phyloP scores from a whole-genome alignment of 129 eudicot species.

The Flaveria linearis region DNA sequence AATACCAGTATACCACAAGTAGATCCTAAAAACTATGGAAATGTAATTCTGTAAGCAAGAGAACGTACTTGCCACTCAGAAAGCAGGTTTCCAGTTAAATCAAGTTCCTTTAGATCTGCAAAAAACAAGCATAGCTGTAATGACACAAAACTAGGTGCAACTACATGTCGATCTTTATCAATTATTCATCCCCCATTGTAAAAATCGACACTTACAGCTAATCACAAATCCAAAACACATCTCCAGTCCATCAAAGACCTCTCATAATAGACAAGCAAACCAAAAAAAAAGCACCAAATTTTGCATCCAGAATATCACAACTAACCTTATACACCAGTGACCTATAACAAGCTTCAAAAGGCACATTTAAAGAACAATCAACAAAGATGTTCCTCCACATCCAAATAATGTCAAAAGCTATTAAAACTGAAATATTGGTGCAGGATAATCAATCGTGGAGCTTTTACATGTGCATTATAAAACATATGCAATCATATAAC shows the following conservation, averaged over 20 bases:
- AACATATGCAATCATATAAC: neutral
- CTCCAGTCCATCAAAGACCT: neutral
- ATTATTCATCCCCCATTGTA: neutral
- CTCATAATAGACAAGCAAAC: neutral
- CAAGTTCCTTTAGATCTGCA: conserved; percentile 96
- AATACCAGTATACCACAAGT: conserved; percentile 1
- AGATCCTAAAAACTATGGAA: neutral
- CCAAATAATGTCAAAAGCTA: conserved; percentile 2
- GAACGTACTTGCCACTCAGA: conserved; percentile 77
- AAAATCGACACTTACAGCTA: neutral
- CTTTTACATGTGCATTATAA: neutral
- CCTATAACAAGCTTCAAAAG: neutral
- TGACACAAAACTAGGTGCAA: neutral
- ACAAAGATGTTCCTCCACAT: conserved; percentile 4
- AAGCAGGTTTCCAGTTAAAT: conserved; percentile 90
- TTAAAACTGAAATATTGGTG: neutral
- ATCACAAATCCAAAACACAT: conserved; percentile 10
- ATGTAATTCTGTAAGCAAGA: conserved; percentile 9
- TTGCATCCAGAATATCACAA: neutral
- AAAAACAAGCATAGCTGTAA: conserved; percentile 15
- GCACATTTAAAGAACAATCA: neutral
- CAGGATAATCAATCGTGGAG: neutral
- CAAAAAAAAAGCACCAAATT: too few species aligned
- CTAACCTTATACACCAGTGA: conserved; percentile 1
- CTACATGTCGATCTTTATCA: conserved; percentile 8